Evolutionary conservation across 768 basidiomycete species (phyloP), one percentile per base, ranked within the genome.

Genomic region (Tubosaeta sp.): DNA sequence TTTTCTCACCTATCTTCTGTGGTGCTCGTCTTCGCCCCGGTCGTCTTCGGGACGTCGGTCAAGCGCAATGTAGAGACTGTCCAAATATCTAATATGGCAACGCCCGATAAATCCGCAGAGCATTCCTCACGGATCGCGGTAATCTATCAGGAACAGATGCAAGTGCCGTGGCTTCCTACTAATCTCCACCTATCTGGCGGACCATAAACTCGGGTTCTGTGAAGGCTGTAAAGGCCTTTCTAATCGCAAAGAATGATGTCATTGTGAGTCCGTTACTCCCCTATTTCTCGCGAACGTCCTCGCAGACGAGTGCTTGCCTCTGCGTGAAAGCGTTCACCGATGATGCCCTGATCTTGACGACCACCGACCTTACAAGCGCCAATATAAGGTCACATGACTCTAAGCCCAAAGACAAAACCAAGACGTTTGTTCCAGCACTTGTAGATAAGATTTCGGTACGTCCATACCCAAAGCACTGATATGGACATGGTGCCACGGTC

Each of bases 31-130:
- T 10, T 56, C 32, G 61, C 53, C 7, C 10, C 48, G 34, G 36
- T 31, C n/a, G 35, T 46, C 24, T 19, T 63, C 38, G 60, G 53
- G 9, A 34, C 38, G n/a, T 51, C 53, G 1, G 38, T 51, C 41
- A 52, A 44, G 46, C 61, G 53, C 34, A 46, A 42, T 44, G n/a
- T 4, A 1, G 4, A 2, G 3, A 3, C 25, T 62, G 11, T 0
- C 30, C 0, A 0, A 0, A 1, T 61, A 1, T 0, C 0, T 0
- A 1, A 21, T 24, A 2, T 19, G 6, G 3, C 16, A 3, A 0
- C 2, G 0, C 53, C 62, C 18, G 42, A 49, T 24, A 0, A 0
- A 2, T 2, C 9, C 18, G 16, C 21, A 6, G 35, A 0, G 32
- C 2, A 14, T 14, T 43, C 16, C 31, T 49, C 5, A 1, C 2